phyloP scores from a whole-genome alignment of 306 rosid species.

The Glycine soja region DNA sequence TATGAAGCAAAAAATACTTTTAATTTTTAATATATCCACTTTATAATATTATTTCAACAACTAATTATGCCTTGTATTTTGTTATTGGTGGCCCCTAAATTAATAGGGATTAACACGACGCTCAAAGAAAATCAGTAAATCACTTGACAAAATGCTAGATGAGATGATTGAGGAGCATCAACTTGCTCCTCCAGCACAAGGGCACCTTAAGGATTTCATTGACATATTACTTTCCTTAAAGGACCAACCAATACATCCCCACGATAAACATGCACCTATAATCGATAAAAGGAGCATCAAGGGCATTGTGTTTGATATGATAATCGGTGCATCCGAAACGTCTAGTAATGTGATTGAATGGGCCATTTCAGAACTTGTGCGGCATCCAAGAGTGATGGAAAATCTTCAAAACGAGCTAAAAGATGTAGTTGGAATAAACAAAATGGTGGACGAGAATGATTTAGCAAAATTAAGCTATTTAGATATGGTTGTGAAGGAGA shows the following conservation, averaged over 20 bases:
- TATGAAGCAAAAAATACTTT: too few species aligned
- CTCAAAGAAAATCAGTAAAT: constrained; percentile 12
- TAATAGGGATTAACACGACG: constrained; percentile 16
- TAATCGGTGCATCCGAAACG: constrained; percentile 39
- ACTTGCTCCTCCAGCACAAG: neutral
- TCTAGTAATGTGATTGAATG: constrained; percentile 33
- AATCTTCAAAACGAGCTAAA: constrained; percentile 46
- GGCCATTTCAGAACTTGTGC: constrained; percentile 51
- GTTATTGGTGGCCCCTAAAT: neutral
- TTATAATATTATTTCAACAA: neutral
- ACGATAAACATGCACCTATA: neutral
- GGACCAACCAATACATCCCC: constrained; percentile 39
- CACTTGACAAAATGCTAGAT: constrained; percentile 38
- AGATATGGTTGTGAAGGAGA: constrained; percentile 55
- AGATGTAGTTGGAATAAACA: constrained; percentile 42
- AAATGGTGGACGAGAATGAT: constrained; percentile 51
- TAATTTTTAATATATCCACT: too few species aligned
- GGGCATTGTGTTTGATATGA: constrained; percentile 47
- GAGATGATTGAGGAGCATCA: constrained; percentile 43
- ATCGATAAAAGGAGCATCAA: neutral
- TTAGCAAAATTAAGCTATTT: constrained; percentile 45
- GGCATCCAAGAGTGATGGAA: constrained; percentile 46
- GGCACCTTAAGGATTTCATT: constrained; percentile 32
- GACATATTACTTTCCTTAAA: constrained; percentile 36
- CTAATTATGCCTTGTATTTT: neutral